Evolutionary conservation across 768 basidiomycete species (phyloP), one percentile per base, ranked within the genome.

Genomic region (Phlebiopsis gigantea): DNA sequence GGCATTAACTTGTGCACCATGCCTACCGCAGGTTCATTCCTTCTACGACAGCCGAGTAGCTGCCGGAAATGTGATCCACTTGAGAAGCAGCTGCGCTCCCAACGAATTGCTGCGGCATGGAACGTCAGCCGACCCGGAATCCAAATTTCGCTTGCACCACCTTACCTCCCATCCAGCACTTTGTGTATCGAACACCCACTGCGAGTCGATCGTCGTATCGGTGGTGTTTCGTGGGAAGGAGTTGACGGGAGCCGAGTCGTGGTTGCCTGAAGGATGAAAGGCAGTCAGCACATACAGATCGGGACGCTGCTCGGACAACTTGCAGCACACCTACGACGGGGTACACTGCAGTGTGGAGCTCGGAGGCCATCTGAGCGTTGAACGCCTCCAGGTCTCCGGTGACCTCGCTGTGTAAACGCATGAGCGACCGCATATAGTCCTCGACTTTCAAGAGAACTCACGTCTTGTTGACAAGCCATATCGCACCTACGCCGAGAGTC

Each of bases 101-200:
- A 39, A 84, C 79, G 76, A 78, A 82, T 59, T 71, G 65, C 79
- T 79, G 44, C 57, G 10, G n/a, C 41, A 28, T 45, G 12, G 22
- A 22, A 14, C 57, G 28, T n/a, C 5, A 12, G 25, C n/a, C 25
- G 26, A 25, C 24, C 15, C 21, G 42, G 50, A 17, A 4, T 42
- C 15, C 43, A 24, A 48, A 21, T 30, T n/a, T n/a, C n/a, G n/a
- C n/a, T n/a, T n/a, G n/a, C n/a, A n/a, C n/a, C n/a, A 15, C 65
- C 75, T 25, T 49, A 82, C 80, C 55, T 62, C 62, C 82, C 82
- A 83, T 10, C 77, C 77, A 25, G 66, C 59, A 48, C 75, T 73
- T 61, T 79, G 75, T 4, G 75, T 72, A 61, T 83, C 78, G 59
- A 80, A 85, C 0, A 84, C 77, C 78, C 79, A 87, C 61, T 84